Conservation (phyloP, 768 basidiomycete species). For the Auriculariales sp. region DNA sequence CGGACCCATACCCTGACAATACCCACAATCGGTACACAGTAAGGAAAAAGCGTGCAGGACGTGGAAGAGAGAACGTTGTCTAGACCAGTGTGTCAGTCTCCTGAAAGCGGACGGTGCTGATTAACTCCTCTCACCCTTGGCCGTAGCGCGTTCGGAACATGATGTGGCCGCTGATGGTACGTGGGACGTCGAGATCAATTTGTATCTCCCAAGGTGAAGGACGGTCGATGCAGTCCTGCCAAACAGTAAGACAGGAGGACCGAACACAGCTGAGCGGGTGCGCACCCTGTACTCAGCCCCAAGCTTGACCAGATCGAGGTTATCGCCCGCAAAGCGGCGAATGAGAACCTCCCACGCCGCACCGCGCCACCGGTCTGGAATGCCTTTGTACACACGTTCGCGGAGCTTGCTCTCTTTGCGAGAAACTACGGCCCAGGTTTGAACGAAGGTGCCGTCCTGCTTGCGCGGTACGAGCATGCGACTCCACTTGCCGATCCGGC, state of each 20-base stretch:
- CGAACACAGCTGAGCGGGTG: background rate
- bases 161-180: slow-evolving; percentile 90
- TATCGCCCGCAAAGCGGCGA: slow-evolving; percentile 29
- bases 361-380: slow-evolving; percentile 89
- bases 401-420: slow-evolving; percentile 57
- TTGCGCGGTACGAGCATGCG: slow-evolving; percentile 64
- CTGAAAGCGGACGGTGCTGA: slow-evolving; percentile 1
- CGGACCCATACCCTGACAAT: slow-evolving; percentile 98
- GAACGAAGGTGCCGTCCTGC: slow-evolving; percentile 71
- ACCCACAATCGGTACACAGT: slow-evolving; percentile 74
- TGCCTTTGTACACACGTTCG: slow-evolving; percentile 79
- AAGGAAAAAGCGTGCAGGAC: slow-evolving; percentile 87
- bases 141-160: slow-evolving; percentile 94
- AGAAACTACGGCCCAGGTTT: slow-evolving; percentile 52
- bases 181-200: slow-evolving; percentile 93
- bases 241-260: slow-evolving; percentile 29
- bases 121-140: slow-evolving; percentile 54
- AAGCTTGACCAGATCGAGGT: slow-evolving; percentile 22
- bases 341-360: slow-evolving; percentile 86
- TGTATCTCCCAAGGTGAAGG: slow-evolving; percentile 89
- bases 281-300: slow-evolving; percentile 15
- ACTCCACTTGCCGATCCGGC: slow-evolving; percentile 86
- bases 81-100: slow-evolving; percentile 16
- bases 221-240: slow-evolving; percentile 52
- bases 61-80: slow-evolving; percentile 90